Evolutionary conservation across 257 asterid species (phyloP).

Genomic region (Solanum phureja): DNA sequence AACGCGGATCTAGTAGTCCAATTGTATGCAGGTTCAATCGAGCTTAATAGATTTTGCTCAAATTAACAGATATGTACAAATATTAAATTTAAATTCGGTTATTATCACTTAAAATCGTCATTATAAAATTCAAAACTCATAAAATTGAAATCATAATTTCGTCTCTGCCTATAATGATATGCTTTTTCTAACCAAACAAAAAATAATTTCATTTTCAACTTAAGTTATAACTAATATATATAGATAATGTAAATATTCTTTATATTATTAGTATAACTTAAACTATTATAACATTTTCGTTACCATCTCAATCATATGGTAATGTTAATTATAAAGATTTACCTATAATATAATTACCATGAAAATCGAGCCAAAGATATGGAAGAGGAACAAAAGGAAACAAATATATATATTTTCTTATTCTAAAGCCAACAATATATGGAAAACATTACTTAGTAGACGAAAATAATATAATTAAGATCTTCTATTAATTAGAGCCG

Average conservation of each 20-base stretch:
- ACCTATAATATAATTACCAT: background rate
- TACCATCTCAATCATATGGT: background rate
- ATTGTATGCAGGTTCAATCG: too few relatives aligned
- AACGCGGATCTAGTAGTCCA: too few relatives aligned
- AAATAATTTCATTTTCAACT: background rate
- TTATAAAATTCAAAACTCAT: too few relatives aligned
- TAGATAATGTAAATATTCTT: background rate
- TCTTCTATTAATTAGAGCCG: background rate
- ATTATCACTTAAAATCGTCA: too few relatives aligned
- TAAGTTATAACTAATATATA: background rate
- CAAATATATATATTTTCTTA: background rate
- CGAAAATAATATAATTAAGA: background rate
- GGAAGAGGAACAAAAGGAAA: background rate
- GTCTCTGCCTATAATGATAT: background rate
- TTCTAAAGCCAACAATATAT: background rate
- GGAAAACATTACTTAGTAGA: background rate
- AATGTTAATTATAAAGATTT: background rate
- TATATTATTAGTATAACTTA: background rate
- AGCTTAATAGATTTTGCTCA: background rate
- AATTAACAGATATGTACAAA: too few relatives aligned
- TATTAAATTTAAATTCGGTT: rapidly evolving
- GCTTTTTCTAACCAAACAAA: background rate
- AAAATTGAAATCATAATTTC: too few relatives aligned
- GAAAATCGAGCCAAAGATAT: background rate
- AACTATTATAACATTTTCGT: background rate